Conservation (phyloP, 1,284 basidiomycete genomes). For the Kwoniella shivajii region DNA sequence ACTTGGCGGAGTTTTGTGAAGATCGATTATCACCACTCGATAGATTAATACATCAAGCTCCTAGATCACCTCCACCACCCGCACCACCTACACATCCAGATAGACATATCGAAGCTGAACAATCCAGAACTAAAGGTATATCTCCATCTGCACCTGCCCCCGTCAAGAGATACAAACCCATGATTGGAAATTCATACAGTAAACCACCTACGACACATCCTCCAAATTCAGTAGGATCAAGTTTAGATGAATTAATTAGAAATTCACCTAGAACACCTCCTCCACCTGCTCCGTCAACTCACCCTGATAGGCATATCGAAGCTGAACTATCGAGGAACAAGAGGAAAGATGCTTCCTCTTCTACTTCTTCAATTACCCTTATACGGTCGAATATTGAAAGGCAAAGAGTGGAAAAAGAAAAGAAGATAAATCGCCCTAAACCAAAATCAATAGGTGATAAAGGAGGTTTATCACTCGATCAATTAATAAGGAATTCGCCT, state of each 20-base stretch:
- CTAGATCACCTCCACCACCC: slow-evolving; percentile 14
- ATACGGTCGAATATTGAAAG: too few relatives aligned
- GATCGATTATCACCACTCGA: slow-evolving; percentile 1
- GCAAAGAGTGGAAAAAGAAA: too few relatives aligned
- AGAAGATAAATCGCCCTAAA: not conserved
- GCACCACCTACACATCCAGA: slow-evolving; percentile 15
- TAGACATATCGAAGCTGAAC: slow-evolving; percentile 10
- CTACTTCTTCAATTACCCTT: not conserved
- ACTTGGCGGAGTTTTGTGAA: not conserved
- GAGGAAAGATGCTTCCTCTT: not conserved
- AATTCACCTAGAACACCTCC: slow-evolving; percentile 5
- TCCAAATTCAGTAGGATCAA: not conserved
- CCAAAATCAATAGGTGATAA: too few relatives aligned
- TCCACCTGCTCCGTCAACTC: not conserved
- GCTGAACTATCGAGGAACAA: slow-evolving; percentile 3
- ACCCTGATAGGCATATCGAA: slow-evolving; percentile 5
- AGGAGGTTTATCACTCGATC: not conserved
- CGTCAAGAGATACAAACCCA: too few relatives aligned
- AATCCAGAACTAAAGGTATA: not conserved
- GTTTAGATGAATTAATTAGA: not conserved
- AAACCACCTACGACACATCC: not conserved
- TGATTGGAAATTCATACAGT: not conserved
- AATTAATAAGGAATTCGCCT: not conserved
- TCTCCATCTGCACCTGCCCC: not conserved
- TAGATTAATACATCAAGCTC: slow-evolving; percentile 6